A percentile compares a stretch with the other conserved stretches of the same genome.
Evolutionary conservation across 345 rosid species (phyloP).

Genomic region (Moringa oleifera): DNA sequence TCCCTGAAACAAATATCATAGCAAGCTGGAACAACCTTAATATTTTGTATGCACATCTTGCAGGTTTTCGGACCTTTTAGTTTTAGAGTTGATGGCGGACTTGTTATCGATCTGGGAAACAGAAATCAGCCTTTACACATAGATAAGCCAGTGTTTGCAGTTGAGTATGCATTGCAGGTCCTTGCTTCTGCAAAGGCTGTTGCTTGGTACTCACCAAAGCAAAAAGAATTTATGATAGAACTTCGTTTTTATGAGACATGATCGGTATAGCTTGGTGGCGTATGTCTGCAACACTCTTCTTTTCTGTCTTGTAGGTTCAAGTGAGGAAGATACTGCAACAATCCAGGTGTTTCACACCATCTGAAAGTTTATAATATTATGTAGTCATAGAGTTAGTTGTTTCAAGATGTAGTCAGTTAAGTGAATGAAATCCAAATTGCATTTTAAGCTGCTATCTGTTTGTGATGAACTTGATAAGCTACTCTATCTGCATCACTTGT

Average conservation of each 20-base stretch:
- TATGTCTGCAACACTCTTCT: background rate
- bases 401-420: background rate
- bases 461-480: no score
- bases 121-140: conserved; percentile 30
- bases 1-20: no score
- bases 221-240: conserved; percentile 78
- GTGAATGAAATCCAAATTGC: background rate
- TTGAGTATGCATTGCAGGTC: conserved; percentile 84
- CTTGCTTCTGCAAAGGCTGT: conserved; percentile 88
- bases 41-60: conserved; percentile 16
- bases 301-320: background rate
- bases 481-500: no score
- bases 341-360: background rate
- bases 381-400: background rate
- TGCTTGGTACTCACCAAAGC: conserved; percentile 90
- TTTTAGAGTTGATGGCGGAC: conserved; percentile 72
- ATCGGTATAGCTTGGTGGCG: background rate
- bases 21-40: conserved; percentile 9
- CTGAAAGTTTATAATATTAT: no score
- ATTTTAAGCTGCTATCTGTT: no score
- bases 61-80: conserved; percentile 94
- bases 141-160: conserved; percentile 63
- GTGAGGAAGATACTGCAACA: background rate
- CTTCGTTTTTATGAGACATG: conserved; percentile 73
- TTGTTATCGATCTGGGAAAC: conserved; percentile 49